Evolutionary conservation across 140 eudicot genomes (phyloP).

Genomic region (Flaveria floridana): DNA sequence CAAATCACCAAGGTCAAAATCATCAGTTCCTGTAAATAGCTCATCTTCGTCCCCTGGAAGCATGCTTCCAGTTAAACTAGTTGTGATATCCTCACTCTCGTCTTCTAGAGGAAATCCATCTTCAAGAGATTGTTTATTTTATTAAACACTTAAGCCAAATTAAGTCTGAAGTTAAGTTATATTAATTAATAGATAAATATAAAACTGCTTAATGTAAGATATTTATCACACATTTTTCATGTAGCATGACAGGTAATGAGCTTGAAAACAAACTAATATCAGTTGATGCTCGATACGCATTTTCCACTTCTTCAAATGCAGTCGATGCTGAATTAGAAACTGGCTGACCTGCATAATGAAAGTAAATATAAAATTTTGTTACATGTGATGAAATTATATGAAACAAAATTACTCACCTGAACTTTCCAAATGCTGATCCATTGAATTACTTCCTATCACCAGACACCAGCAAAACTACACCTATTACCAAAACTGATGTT

Average conservation of each 20-base stretch:
- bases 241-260: slow-evolving; percentile 75
- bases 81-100: slow-evolving; percentile 46
- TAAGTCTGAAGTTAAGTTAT: neutral
- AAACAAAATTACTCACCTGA: slow-evolving; percentile 35
- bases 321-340: slow-evolving; percentile 31
- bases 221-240: slow-evolving; percentile 54
- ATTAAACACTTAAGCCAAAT: neutral
- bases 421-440: slow-evolving; percentile 45
- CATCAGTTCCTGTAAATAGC: slow-evolving; percentile 73
- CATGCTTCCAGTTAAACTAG: slow-evolving; percentile 50
- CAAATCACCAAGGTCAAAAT: slow-evolving; percentile 71
- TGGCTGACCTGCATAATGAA: slow-evolving; percentile 35
- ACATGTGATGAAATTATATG: slow-evolving; percentile 4
- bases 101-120: slow-evolving; percentile 54
- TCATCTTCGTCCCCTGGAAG: slow-evolving; percentile 92
- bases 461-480: slow-evolving; percentile 24
- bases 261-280: slow-evolving; percentile 82
- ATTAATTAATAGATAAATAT: neutral
- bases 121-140: slow-evolving; percentile 41
- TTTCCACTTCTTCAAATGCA: slow-evolving; percentile 45
- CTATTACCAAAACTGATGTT: slow-evolving; percentile 26
- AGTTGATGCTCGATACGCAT: slow-evolving; percentile 48
- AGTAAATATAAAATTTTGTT: neutral
- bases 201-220: neutral
- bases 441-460: slow-evolving; percentile 35